Evolutionary conservation across 108 stramenopile genomes (phyloP).

Genomic region (Epithemia pelagica): DNA sequence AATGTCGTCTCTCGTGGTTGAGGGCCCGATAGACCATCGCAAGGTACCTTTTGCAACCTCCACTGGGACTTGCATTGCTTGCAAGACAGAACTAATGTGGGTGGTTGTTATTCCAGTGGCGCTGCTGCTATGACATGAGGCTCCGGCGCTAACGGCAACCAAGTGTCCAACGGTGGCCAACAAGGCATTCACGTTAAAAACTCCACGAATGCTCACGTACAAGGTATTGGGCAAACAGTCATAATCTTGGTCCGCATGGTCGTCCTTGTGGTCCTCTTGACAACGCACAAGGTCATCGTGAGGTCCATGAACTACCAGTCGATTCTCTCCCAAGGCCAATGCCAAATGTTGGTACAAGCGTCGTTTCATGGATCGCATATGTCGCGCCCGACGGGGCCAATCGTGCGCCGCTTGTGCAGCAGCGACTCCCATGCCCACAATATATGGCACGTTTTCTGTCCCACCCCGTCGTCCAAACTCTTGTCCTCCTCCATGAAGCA

Average conservation of each 20-base stretch:
- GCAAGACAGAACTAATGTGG: constrained; percentile 68
- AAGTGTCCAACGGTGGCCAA: constrained; percentile 47
- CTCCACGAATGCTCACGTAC: constrained; percentile 68
- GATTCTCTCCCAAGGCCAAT: constrained; percentile 26
- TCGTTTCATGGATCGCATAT: constrained; percentile 62
- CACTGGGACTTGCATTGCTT: constrained; percentile 80
- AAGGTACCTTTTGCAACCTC: constrained; percentile 85
- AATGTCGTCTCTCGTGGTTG: constrained; percentile 70
- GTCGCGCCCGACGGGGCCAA: constrained; percentile 34
- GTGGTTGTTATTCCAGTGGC: no score
- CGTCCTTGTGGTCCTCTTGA: constrained; percentile 54
- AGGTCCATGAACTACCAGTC: background rate
- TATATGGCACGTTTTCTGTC: constrained; percentile 93
- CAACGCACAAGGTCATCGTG: background rate
- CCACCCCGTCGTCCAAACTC: constrained; percentile 89
- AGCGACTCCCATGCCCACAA: constrained; percentile 84
- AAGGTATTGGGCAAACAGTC: constrained; percentile 92
- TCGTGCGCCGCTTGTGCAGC: constrained; percentile 34
- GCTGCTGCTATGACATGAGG: constrained; percentile 78
- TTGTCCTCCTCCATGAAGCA: constrained; percentile 68
- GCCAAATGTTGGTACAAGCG: constrained; percentile 47
- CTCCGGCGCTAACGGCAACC: constrained; percentile 88
- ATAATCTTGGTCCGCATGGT: constrained; percentile 50
- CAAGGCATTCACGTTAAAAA: constrained; percentile 50
- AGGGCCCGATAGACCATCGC: constrained; percentile 85